phyloP scores from a whole-genome alignment of 768 basidiomycete genomes.

The Basidioascus undulatus region DNA sequence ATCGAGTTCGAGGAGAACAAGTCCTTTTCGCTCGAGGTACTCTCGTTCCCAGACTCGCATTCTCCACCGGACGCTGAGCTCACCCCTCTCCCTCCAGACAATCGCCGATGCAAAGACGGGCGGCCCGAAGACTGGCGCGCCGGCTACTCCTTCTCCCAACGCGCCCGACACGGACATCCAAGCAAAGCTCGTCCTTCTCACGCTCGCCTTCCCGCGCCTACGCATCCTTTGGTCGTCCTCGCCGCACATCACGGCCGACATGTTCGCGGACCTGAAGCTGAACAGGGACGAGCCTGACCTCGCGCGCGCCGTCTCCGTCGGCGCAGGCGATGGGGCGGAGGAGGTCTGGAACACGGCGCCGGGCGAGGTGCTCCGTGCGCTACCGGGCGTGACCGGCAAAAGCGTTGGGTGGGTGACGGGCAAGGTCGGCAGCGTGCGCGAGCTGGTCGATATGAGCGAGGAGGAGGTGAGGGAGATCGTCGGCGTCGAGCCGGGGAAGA shows the following conservation, averaged over 20 bases:
- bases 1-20: slow-evolving; percentile 98
- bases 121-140: not conserved
- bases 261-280: slow-evolving; percentile 73
- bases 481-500: slow-evolving; percentile 55
- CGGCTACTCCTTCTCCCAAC: not conserved
- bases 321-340: slow-evolving; percentile 34
- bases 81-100: slow-evolving; percentile 12
- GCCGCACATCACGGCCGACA: slow-evolving; percentile 69
- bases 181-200: slow-evolving; percentile 74
- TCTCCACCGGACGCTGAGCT: slow-evolving; percentile 1
- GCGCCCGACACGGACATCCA: slow-evolving; percentile 33
- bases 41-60: slow-evolving; percentile 6
- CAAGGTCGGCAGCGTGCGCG: slow-evolving; percentile 49
- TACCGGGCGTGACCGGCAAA: slow-evolving; percentile 68
- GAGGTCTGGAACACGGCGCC: slow-evolving; percentile 34
- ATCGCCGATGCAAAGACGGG: slow-evolving; percentile 14
- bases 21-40: slow-evolving; percentile 66
- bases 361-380: slow-evolving; percentile 53
- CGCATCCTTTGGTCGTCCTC: slow-evolving; percentile 96
- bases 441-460: slow-evolving; percentile 40
- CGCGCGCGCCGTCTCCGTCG: slow-evolving; percentile 45
- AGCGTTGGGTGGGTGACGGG: slow-evolving; percentile 66
- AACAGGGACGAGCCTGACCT: slow-evolving; percentile 62
- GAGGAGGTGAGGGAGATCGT: slow-evolving; percentile 43
- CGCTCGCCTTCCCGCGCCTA: slow-evolving; percentile 69